Conservation (phyloP, 306 rosid species). For the Glycine tomentella region DNA sequence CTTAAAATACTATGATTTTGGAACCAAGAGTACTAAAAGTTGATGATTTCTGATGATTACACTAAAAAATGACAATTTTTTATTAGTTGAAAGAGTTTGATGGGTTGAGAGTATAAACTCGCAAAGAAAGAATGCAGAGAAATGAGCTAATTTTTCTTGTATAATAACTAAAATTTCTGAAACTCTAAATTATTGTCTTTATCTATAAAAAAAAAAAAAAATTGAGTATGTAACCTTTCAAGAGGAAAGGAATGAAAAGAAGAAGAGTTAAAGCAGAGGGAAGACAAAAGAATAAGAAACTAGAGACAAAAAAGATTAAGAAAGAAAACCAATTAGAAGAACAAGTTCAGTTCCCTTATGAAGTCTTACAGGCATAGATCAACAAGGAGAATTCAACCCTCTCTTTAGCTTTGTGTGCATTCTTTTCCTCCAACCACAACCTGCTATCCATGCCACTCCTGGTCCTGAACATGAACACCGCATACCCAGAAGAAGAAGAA, state of each 20-base stretch:
- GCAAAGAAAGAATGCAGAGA: background rate
- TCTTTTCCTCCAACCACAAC: slow-evolving; percentile 86
- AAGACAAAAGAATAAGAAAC: slow-evolving; percentile 3
- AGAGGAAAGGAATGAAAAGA: slow-evolving; percentile 33
- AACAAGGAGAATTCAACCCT: slow-evolving; percentile 78
- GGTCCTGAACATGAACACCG: slow-evolving; percentile 91
- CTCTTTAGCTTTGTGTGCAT: slow-evolving; percentile 63
- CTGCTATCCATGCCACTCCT: slow-evolving; percentile 91
- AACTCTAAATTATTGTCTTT: slow-evolving; percentile 36
- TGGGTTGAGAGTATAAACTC: too few species aligned
- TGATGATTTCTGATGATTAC: too few species aligned
- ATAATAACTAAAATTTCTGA: slow-evolving; percentile 31
- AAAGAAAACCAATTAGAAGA: background rate
- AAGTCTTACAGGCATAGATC: slow-evolving; percentile 90
- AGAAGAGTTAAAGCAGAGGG: background rate
- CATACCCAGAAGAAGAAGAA: slow-evolving; percentile 55
- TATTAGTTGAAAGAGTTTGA: too few species aligned
- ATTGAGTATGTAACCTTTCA: slow-evolving; percentile 53
- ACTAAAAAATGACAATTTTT: too few species aligned
- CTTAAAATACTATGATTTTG: too few species aligned
- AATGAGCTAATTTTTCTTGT: slow-evolving; percentile 30
- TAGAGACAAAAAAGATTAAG: background rate
- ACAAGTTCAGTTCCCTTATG: slow-evolving; percentile 37
- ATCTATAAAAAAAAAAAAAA: background rate
- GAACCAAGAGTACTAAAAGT: too few species aligned